A percentile compares a stretch with the other conserved stretches of the same genome.
Evolutionary conservation across 306 rosid genomes (phyloP).

Genomic region (Gastrolobium bilobum): DNA sequence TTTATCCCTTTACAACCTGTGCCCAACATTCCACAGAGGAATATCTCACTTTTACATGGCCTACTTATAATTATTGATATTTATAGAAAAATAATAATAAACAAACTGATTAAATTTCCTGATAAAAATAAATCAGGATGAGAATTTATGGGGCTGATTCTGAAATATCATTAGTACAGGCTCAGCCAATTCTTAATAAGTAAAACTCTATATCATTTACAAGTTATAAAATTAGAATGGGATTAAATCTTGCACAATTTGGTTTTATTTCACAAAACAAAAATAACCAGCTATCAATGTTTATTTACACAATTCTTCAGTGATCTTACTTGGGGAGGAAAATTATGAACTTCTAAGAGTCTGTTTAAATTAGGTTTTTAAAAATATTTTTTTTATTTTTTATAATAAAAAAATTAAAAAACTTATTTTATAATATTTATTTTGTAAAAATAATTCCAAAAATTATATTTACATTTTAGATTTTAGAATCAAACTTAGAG

Average conservation of each 20-base stretch:
- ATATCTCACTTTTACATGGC: constrained; percentile 7
- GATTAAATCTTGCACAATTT: neutral
- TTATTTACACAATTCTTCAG: no score
- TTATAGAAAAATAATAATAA: neutral
- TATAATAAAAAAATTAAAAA: no score
- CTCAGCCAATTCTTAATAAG: neutral
- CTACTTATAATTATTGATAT: neutral
- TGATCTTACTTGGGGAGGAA: no score
- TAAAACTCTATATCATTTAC: neutral
- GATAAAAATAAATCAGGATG: neutral
- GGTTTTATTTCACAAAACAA: no score
- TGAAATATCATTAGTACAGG: neutral
- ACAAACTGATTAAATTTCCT: neutral
- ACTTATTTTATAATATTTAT: no score
- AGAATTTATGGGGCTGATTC: neutral
- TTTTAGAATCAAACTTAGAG: no score
- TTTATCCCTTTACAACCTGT: neutral
- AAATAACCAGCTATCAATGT: no score
- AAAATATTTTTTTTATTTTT: no score
- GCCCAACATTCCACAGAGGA: neutral
- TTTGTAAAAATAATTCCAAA: no score
- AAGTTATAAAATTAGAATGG: neutral
- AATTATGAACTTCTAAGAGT: no score
- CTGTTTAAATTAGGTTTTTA: no score
- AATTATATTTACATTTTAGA: no score